Base-by-base conservation (phyloP, 306 rosid species). In the Oemleria cerasiformis region DNA sequence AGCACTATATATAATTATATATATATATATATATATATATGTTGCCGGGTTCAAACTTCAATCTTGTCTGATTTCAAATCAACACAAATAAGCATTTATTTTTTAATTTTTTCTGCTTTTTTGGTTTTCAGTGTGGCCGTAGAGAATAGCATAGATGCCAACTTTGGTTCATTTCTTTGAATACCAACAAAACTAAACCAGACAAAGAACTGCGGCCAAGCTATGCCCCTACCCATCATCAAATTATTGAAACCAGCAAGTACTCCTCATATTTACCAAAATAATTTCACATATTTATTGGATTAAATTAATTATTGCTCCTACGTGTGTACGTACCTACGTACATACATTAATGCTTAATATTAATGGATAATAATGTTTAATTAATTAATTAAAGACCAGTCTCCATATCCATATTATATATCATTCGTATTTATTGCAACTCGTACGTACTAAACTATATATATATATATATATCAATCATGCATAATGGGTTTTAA, bases 171-270 rank as follows among this genome's bases (percentile, higher is more conserved):
- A 55, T 21, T 67, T 43, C 65, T 59, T 62, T 23, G 76, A 67
- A 84, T 80, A 67, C 67, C 78, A 77, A 84, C 87, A 77, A 71
- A 21, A 56, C 80, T 65, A 48, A 77, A 70, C 67, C 62, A 77
- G 85, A 80, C 87, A 82, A 84, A 77, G 62, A 53, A 16, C 50
- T 47, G 50, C 10, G 17, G 4, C 12, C 50, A 47, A 47, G 50
- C 50, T 70, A 75, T 57, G 61, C 54, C 68, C 62, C 68, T 34
- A 51, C 63, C 68, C 81, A 77, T 56, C 72, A 63, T 70, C 49
- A 71, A 65, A 72, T 72, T 78, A 72, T 72, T 78, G 77, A 78
- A 51, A 53, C 56, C 23, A 50, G n/a, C 56, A 50, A 4, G n/a
- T 50, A n/a, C 56, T 50, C 56, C 23, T n/a, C 12, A 44, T 14